Conservation (phyloP, 2,329 filamentous ascomycete genomes). For the Curvularia hawaiiensis region DNA sequence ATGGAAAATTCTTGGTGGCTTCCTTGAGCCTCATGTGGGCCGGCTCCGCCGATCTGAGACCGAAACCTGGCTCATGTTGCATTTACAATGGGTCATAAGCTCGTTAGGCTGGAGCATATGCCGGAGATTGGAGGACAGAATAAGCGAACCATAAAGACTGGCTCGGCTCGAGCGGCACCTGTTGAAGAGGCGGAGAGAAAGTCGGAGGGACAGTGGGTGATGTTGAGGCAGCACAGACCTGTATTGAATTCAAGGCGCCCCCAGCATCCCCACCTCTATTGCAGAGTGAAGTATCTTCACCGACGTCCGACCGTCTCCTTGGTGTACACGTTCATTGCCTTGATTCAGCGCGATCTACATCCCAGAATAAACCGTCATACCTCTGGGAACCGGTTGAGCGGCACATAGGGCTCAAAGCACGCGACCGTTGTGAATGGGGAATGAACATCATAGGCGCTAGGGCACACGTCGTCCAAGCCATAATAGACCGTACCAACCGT, state of each 20-base stretch:
- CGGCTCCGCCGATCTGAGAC: constrained; percentile 12
- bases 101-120: background rate
- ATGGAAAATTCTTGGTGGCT: constrained; percentile 16
- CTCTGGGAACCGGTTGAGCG: constrained; percentile 6
- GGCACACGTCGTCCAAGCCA: constrained; percentile 1
- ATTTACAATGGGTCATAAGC: constrained; percentile 5
- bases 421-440: constrained; percentile 3
- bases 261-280: constrained; percentile 15
- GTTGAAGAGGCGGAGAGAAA: constrained; percentile 14
- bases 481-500: background rate
- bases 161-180: constrained; percentile 17
- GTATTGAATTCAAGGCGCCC: constrained; percentile 9
- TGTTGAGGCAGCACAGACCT: constrained; percentile 19
- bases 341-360: background rate
- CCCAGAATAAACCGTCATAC: background rate
- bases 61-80: constrained; percentile 11
- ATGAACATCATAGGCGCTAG: constrained; percentile 5
- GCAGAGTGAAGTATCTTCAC: constrained; percentile 11
- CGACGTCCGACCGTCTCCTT: constrained; percentile 11
- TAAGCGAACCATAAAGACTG: constrained; percentile 7
- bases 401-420: constrained; percentile 10
- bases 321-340: constrained; percentile 6
- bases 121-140: constrained; percentile 10
- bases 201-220: constrained; percentile 6
- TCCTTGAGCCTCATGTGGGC: constrained; percentile 18